Evolutionary conservation across 192 early-diverging fungal species (phyloP).

Genomic region (Chytriomyces confervae): DNA sequence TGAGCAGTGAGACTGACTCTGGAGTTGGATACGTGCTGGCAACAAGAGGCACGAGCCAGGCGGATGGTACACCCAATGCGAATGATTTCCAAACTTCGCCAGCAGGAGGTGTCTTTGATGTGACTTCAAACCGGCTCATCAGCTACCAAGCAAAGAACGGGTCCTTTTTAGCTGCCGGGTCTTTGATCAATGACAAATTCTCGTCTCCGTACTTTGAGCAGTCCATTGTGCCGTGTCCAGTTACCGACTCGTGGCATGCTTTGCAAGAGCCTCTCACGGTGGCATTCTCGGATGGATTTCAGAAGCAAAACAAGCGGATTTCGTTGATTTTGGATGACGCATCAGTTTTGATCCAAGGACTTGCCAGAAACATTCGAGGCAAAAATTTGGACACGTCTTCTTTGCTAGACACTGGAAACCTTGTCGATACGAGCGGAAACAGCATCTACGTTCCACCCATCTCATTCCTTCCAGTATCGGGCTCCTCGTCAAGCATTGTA

Average conservation of each 20-base stretch:
- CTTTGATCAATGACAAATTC: neutral
- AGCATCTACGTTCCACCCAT: neutral
- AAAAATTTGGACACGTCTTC: neutral
- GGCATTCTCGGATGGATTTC: neutral
- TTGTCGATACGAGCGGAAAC: neutral
- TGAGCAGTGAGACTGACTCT: neutral
- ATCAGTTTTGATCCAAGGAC: neutral
- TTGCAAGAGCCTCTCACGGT: neutral
- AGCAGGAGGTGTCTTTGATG: neutral
- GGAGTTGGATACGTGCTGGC: constrained; percentile 15
- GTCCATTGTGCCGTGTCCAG: neutral
- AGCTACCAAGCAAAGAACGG: neutral
- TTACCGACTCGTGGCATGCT: neutral
- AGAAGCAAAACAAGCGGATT: neutral
- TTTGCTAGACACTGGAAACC: neutral
- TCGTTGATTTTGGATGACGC: neutral
- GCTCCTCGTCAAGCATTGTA: neutral
- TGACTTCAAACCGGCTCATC: neutral
- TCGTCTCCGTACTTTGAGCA: neutral
- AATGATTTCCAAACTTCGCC: neutral
- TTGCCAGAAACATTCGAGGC: neutral
- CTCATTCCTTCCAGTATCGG: neutral
- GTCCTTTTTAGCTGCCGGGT: neutral
- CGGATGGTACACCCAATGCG: too few relatives aligned
- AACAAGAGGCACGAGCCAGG: neutral